Conservation (phyloP, 306 rosid genomes). For the Medicago arabica region DNA sequence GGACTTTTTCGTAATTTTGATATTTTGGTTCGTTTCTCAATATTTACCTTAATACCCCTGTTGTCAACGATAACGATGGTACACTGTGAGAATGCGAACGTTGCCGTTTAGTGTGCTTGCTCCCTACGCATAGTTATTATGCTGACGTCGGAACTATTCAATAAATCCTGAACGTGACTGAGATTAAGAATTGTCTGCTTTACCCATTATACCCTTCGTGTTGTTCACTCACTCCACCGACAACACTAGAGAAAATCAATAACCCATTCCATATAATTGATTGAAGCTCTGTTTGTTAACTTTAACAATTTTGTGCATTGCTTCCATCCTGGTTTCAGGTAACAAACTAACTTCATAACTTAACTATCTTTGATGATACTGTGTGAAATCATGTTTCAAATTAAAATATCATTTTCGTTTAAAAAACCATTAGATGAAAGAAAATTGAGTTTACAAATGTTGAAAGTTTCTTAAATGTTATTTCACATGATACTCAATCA, state of each 20-base stretch:
- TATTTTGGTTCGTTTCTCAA: background rate
- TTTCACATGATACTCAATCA: too few relatives aligned
- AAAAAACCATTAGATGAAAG: too few relatives aligned
- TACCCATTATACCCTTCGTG: slow-evolving; percentile 30
- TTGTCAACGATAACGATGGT: too few relatives aligned
- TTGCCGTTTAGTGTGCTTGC: slow-evolving; percentile 34
- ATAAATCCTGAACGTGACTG: background rate
- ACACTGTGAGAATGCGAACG: background rate
- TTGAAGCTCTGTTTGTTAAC: too few relatives aligned
- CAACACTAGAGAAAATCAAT: background rate
- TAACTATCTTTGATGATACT: too few relatives aligned
- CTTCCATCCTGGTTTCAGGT: background rate
- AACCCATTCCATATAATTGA: too few relatives aligned
- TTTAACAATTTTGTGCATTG: background rate
- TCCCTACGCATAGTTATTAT: slow-evolving; percentile 14
- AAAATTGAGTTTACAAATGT: too few relatives aligned
- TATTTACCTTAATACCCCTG: background rate
- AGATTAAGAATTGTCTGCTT: background rate
- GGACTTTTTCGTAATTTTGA: slow-evolving; percentile 32
- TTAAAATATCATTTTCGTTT: too few relatives aligned
- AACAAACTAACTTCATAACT: background rate
- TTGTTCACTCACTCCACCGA: slow-evolving; percentile 1
- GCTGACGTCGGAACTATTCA: slow-evolving; percentile 15
- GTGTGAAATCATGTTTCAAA: background rate
- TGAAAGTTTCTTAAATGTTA: too few relatives aligned